Base-by-base conservation (phyloP, 1,139 yeast species). In the Suhomyces guaymorum region DNA sequence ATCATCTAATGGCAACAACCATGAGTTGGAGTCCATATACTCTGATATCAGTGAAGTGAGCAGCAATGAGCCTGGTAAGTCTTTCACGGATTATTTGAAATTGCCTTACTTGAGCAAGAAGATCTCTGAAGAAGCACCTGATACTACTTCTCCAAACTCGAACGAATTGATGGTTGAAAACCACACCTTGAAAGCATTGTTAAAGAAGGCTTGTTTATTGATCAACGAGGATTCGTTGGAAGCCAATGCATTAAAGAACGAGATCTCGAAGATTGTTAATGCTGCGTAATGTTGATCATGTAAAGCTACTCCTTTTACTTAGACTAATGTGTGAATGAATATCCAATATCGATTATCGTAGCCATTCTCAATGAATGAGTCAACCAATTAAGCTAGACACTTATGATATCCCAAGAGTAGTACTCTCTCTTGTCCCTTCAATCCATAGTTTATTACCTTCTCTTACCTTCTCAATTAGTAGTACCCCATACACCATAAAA, bases 21-120 rank as follows among this genome's bases (percentile, higher is more conserved):
- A 36, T 12, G 68, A 61, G 35, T 33, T 51, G 21, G 67, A 61
- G n/a, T 61, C 66, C 2, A 55, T 62, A 9, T 62, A 60, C 39
- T 61, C 67, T 2, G 61, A 56, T 20, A 40, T 48, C 23, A 55
- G 59, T 36, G 59, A 52, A 10, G 41, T 39, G 18, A 48, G 49
- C 24, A 42, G 44, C 18, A 42, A 35, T 35, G 46, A 35, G 35
- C 39, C 30, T 12, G 41, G 38, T 16, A 54, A 54, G 34, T 40
- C 57, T 10, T 52, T 57, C 28, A 42, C 51, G 6, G 62, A 57
- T 27, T 57, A 51, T 39, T 51, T 60, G 47, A 59, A 57, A 37
- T 41, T 59, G 15, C 62, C 64, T 10, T 38, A 43, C 38, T 38
- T 45, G 34, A 27, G 41, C 14, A 38, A 43, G 19, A 33, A 34